These are phyloP conservation scores for Aspergillus pseudotamarii DNA, from an alignment of 2,329 filamentous ascomycete genomes.

Conservation along the genomic window DNA sequence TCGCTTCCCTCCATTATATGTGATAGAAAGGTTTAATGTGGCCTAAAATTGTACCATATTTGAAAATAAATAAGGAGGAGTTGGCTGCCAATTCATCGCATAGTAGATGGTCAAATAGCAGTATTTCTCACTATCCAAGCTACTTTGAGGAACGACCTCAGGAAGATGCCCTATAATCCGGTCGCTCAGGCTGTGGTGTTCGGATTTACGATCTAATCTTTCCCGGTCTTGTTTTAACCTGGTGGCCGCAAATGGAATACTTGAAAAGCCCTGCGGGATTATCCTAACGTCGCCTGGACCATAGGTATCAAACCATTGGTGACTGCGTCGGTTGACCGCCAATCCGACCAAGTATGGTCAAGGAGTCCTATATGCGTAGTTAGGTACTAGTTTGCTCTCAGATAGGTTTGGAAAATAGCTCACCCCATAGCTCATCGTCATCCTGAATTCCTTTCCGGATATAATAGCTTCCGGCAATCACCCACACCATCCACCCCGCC, in stretches of 20 bases:
- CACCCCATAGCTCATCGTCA: slow-evolving; percentile 58
- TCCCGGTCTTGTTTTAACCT: not conserved
- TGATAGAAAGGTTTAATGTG: not conserved
- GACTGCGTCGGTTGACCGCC: slow-evolving; percentile 40
- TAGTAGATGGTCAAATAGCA: not conserved
- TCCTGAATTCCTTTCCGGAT: slow-evolving; percentile 57
- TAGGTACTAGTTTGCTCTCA: not conserved
- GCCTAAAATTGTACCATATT: not conserved
- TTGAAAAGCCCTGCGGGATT: not conserved
- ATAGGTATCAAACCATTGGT: slow-evolving; percentile 11
- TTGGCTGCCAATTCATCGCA: not conserved
- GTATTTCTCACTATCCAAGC: not conserved
- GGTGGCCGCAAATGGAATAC: no score
- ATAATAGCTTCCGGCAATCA: slow-evolving; percentile 62
- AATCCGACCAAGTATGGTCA: slow-evolving; percentile 57
- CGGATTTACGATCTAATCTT: not conserved
- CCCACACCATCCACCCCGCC: slow-evolving; percentile 63
- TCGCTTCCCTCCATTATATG: not conserved
- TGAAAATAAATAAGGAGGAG: rapidly evolving
- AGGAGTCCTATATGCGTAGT: slow-evolving; percentile 45
- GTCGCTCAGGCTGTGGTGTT: not conserved
- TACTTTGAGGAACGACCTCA: not conserved
- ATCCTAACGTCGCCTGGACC: not conserved
- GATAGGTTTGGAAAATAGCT: slow-evolving; percentile 9
- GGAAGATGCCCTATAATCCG: not conserved